phyloP scores from a whole-genome alignment of 2,329 filamentous ascomycete species.

The Exophiala mesophila region DNA sequence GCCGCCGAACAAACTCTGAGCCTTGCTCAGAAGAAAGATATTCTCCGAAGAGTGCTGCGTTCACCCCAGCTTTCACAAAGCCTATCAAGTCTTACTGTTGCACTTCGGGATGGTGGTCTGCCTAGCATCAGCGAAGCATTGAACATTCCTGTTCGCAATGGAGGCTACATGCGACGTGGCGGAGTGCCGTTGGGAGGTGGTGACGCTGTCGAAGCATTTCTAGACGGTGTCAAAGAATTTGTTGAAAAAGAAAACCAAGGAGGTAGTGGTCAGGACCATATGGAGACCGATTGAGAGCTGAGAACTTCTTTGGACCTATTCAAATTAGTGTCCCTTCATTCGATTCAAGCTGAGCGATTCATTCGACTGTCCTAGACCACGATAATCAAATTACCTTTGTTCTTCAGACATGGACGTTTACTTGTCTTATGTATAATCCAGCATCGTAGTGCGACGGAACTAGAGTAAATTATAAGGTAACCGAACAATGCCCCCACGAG shows the following conservation, averaged over 20 bases:
- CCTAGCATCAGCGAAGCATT: conserved; percentile 86
- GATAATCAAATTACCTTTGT: too few relatives aligned
- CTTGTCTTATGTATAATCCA: too few relatives aligned
- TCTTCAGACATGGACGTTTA: too few relatives aligned
- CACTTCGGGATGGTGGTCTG: conserved; percentile 81
- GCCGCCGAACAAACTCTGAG: conserved; percentile 70
- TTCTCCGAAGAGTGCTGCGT: conserved; percentile 75
- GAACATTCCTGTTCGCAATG: conserved; percentile 72
- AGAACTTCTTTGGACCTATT: too few relatives aligned
- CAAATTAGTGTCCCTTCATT: too few relatives aligned
- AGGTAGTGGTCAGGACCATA: conserved; percentile 33
- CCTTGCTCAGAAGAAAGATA: conserved; percentile 68
- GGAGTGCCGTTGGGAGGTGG: conserved; percentile 81
- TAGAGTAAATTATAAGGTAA: too few relatives aligned
- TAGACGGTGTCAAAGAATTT: conserved; percentile 78
- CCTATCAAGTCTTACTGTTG: conserved; percentile 76
- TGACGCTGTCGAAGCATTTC: conserved; percentile 83
- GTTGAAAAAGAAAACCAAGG: conserved; percentile 46
- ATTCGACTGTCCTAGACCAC: too few relatives aligned
- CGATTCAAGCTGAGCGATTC: too few relatives aligned
- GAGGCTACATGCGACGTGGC: conserved; percentile 72
- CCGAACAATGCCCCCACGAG: too few relatives aligned
- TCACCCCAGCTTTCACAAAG: conserved; percentile 91
- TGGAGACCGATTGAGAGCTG: conserved; percentile 40
- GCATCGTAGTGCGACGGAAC: too few relatives aligned